Evolutionary conservation across 108 stramenopile genomes (phyloP).

Genomic region (Nitzschia sp.): DNA sequence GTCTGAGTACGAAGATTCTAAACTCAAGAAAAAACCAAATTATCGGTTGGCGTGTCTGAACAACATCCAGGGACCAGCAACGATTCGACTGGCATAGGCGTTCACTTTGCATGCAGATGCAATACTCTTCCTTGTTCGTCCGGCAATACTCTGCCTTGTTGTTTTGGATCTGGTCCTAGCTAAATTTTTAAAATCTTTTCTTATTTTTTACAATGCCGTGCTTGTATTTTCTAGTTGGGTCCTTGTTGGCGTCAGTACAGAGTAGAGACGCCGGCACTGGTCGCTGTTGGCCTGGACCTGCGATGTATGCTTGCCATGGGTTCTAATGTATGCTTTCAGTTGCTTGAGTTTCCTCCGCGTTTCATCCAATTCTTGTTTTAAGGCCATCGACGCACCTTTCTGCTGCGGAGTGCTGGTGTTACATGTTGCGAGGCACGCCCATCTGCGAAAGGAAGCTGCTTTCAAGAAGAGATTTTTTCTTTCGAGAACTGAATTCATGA

Average conservation of each 20-base stretch:
- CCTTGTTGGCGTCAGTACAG: no score
- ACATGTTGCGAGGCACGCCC: constrained; percentile 18
- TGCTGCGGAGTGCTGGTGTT: background rate
- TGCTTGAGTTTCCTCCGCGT: constrained; percentile 26
- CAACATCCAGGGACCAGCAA: constrained; percentile 81
- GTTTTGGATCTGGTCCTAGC: no score
- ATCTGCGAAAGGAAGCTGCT: constrained; percentile 25
- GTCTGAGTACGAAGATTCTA: constrained; percentile 68
- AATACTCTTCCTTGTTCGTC: no score
- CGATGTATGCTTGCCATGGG: no score
- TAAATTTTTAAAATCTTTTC: no score
- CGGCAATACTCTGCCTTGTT: no score
- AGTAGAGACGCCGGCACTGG: no score
- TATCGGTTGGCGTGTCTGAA: constrained; percentile 73
- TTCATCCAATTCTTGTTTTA: constrained; percentile 22
- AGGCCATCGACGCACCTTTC: constrained; percentile 7
- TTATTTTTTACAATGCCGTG: no score
- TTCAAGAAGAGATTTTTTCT: background rate
- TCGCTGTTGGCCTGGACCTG: no score
- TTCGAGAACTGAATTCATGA: background rate
- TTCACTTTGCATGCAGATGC: no score
- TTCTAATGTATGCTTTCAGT: no score
- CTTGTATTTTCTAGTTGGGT: no score
- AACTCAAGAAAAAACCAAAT: constrained; percentile 48
- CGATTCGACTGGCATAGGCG: constrained; percentile 42